A percentile compares a stretch with the other conserved stretches of the same genome.
phyloP scores from a whole-genome alignment of 116 monocot genomes.

The Thalassia testudinum region DNA sequence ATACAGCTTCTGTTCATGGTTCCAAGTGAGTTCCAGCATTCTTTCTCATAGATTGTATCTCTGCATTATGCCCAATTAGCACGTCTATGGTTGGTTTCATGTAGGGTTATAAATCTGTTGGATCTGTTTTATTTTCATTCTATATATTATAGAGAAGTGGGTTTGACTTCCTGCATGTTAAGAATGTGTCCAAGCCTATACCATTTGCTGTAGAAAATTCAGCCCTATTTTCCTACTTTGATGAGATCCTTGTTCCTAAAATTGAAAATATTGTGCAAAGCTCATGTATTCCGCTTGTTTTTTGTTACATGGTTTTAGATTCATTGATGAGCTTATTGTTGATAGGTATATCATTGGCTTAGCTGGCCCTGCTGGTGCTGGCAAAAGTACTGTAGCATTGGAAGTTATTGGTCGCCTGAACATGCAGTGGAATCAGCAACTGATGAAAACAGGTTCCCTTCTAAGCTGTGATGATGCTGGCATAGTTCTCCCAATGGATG shows the following conservation, averaged over 20 bases:
- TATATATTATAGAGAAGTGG: too few species aligned
- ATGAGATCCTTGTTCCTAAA: not conserved
- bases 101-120: too few species aligned
- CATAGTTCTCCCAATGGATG: slow-evolving; percentile 85
- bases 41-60: not conserved
- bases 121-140: too few species aligned
- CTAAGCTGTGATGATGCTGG: slow-evolving; percentile 19
- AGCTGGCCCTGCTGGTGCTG: slow-evolving; percentile 82
- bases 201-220: not conserved
- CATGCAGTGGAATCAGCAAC: slow-evolving; percentile 18
- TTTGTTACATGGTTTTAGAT: not conserved
- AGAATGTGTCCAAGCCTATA: not conserved
- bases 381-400: slow-evolving; percentile 55
- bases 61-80: too few species aligned
- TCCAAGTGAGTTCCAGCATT: slow-evolving; percentile 30
- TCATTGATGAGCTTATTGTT: not conserved
- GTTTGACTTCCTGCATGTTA: not conserved
- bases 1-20: slow-evolving; percentile 11
- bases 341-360: slow-evolving; percentile 46
- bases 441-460: not conserved
- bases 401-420: slow-evolving; percentile 68
- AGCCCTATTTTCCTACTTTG: not conserved
- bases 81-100: too few species aligned
- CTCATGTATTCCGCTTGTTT: not conserved
- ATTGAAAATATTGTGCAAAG: not conserved